phyloP scores from a whole-genome alignment of 441 rosid species.

The Hypseocharis bilobata region DNA sequence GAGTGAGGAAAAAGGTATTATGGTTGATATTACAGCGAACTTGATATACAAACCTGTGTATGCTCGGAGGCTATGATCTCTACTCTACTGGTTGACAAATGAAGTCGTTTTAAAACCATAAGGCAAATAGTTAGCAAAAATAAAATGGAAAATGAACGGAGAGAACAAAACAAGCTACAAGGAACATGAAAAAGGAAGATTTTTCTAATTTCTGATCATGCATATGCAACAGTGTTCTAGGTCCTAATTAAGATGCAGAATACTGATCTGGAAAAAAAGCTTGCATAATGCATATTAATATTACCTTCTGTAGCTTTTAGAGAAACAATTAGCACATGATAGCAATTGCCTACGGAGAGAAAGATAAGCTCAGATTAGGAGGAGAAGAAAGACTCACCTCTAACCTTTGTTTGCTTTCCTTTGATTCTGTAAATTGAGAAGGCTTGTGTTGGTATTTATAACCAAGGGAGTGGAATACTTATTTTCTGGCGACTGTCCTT shows the following conservation, averaged over 20 bases:
- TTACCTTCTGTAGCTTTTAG: too few relatives aligned
- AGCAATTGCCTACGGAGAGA: neutral
- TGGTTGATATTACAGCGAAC: neutral
- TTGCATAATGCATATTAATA: neutral
- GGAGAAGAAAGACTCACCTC: neutral
- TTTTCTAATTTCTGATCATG: neutral
- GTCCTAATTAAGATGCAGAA: neutral
- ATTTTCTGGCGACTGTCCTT: neutral
- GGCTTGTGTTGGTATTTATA: neutral
- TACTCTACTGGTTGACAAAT: neutral
- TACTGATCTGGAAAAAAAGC: neutral
- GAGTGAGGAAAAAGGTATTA: neutral
- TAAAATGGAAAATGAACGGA: neutral
- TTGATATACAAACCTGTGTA: neutral
- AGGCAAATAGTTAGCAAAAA: neutral
- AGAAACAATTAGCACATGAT: neutral
- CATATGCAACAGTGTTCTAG: neutral
- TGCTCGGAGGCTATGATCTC: neutral
- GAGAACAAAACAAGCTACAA: neutral
- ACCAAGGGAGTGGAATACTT: neutral
- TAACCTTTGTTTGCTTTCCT: neutral
- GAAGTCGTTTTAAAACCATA: neutral
- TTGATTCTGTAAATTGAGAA: neutral
- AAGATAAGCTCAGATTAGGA: neutral
- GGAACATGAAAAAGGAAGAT: neutral